Evolutionary conservation across 2,329 filamentous ascomycete genomes (phyloP).

Genomic region (Scedosporium boydii): DNA sequence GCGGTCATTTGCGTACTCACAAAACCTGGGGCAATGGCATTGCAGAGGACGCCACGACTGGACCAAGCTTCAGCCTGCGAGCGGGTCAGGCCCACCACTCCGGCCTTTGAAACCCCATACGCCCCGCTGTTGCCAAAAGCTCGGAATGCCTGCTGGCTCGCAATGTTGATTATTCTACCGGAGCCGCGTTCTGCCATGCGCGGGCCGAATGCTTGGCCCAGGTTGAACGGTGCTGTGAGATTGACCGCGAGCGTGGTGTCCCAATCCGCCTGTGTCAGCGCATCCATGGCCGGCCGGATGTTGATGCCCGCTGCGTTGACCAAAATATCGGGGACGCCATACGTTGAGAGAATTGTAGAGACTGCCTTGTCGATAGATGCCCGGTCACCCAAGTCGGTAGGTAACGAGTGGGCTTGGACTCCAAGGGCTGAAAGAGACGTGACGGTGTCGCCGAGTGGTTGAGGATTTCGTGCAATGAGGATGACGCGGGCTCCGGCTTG

Average conservation of each 20-base stretch:
- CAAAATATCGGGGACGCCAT: conserved; percentile 21
- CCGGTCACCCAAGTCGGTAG: conserved; percentile 12
- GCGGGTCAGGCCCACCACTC: conserved; percentile 19
- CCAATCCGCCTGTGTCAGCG: conserved; percentile 18
- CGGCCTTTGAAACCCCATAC: conserved; percentile 22
- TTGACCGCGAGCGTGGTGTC: conserved; percentile 21
- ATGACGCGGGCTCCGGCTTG: conserved; percentile 20
- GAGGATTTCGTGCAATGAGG: conserved; percentile 18
- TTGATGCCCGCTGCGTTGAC: conserved; percentile 23
- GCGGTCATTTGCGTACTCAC: conserved; percentile 19
- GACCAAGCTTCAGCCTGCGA: conserved; percentile 26
- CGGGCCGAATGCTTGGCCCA: conserved; percentile 22
- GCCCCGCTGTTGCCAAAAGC: conserved; percentile 23
- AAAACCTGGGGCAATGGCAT: conserved; percentile 21
- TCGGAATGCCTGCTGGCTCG: conserved; percentile 21
- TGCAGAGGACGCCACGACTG: conserved; percentile 21
- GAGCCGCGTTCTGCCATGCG: conserved; percentile 20
- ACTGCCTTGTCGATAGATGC: conserved; percentile 14
- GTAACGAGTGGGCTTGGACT: conserved; percentile 14
- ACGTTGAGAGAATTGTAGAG: background rate
- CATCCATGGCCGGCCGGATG: conserved; percentile 19
- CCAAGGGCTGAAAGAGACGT: conserved; percentile 15
- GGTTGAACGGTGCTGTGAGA: conserved; percentile 21
- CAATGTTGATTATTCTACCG: conserved; percentile 24
- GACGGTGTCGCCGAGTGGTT: conserved; percentile 15